Percentiles rank a stretch among this genome's conserved stretches.
Conservation (phyloP, 2,329 filamentous ascomycete species). For the Aureobasidium subglaciale region DNA sequence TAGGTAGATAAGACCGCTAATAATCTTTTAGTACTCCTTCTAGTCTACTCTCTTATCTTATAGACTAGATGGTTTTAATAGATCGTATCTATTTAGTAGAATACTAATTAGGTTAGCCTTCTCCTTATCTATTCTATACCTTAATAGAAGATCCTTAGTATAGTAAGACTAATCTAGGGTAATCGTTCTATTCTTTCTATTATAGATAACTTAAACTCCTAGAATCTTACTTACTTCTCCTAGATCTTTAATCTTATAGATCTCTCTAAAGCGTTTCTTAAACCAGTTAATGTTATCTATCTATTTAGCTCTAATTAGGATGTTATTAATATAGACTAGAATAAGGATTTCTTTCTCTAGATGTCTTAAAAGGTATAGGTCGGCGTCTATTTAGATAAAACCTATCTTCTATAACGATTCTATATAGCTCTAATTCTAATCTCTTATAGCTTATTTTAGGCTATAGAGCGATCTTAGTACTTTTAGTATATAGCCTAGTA, state of each 20-base stretch:
- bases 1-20: background rate
- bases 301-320: background rate
- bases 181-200: background rate
- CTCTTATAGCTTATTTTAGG: background rate
- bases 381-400: background rate
- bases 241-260: constrained; percentile 1
- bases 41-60: background rate
- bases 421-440: background rate
- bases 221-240: background rate
- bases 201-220: background rate
- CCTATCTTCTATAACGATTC: background rate
- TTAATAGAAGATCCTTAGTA: background rate
- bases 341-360: background rate
- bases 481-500: background rate
- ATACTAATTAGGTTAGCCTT: constrained; percentile 3
- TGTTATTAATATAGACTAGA: background rate
- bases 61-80: background rate
- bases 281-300: background rate
- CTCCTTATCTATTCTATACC: background rate
- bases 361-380: background rate
- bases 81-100: background rate
- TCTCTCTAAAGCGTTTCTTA: background rate
- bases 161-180: background rate
- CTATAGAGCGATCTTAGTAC: background rate
- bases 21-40: background rate